Evolutionary conservation across 805 yeast genomes (phyloP).

Genomic region (Ogataea haglerorum): DNA sequence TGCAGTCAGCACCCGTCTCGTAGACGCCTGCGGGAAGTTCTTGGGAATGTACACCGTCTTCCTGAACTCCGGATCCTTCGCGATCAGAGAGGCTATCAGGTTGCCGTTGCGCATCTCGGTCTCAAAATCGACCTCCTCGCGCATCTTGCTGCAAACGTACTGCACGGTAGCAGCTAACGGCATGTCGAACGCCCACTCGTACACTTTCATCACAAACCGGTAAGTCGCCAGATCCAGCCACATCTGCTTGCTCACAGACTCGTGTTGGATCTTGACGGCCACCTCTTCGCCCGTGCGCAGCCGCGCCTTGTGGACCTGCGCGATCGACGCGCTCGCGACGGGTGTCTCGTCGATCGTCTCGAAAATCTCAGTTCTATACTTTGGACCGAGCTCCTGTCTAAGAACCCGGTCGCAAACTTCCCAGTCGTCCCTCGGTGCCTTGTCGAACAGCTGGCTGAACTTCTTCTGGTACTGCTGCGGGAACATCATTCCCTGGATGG

Average conservation of each 20-base stretch:
- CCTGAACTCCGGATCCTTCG: conserved; percentile 39
- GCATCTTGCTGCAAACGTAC: conserved; percentile 55
- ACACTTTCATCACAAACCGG: conserved; percentile 46
- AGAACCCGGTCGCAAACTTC: conserved; percentile 39
- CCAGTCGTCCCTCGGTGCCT: conserved; percentile 64
- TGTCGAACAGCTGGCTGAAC: conserved; percentile 59
- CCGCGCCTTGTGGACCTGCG: conserved; percentile 61
- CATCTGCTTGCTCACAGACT: conserved; percentile 58
- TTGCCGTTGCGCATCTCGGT: conserved; percentile 55
- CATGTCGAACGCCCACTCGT: conserved; percentile 57
- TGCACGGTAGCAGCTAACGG: conserved; percentile 56
- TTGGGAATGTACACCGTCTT: conserved; percentile 54
- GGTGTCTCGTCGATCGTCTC: conserved; percentile 50
- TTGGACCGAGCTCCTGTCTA: conserved; percentile 38
- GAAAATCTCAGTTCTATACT: conserved; percentile 40
- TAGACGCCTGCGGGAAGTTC: conserved; percentile 43
- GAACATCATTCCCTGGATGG: conserved; percentile 66
- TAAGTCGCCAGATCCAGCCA: conserved; percentile 60
- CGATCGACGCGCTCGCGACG: conserved; percentile 72
- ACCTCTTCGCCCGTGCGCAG: conserved; percentile 48
- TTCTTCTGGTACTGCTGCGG: conserved; percentile 61
- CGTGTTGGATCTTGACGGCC: conserved; percentile 67
- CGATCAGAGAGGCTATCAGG: conserved; percentile 36
- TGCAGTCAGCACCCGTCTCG: conserved; percentile 52
- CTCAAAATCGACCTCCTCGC: conserved; percentile 59